Percentiles rank a stretch among this genome's conserved stretches.
Conservation (phyloP, 2,329 filamentous ascomycete genomes). For the Xylariomycetidae sp. region DNA sequence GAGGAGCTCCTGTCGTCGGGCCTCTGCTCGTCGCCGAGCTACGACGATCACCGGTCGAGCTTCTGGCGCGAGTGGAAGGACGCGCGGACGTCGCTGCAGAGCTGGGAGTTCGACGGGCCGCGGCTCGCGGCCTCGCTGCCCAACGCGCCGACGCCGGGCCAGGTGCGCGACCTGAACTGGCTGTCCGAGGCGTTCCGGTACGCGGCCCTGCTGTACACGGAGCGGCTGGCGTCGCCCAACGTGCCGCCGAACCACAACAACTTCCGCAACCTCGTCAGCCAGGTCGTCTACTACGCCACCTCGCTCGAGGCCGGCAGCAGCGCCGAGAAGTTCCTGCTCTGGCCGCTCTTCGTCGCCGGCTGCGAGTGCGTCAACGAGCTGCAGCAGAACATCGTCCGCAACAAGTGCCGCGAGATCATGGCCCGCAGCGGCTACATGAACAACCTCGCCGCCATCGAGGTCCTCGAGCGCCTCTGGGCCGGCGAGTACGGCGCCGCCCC, state of each 20-base stretch:
- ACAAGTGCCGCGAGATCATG: slow-evolving; percentile 81
- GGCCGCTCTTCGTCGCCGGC: slow-evolving; percentile 87
- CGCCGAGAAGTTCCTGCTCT: slow-evolving; percentile 84
- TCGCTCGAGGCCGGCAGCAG: slow-evolving; percentile 67
- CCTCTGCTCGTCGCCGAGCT: slow-evolving; percentile 37
- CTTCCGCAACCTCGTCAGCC: slow-evolving; percentile 78
- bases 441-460: slow-evolving; percentile 79
- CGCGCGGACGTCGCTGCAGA: slow-evolving; percentile 68
- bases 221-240: slow-evolving; percentile 75
- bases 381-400: slow-evolving; percentile 73
- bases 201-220: slow-evolving; percentile 82
- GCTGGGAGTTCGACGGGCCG: slow-evolving; percentile 69
- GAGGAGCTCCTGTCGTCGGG: slow-evolving; percentile 45
- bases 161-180: slow-evolving; percentile 70
- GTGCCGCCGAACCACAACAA: slow-evolving; percentile 68
- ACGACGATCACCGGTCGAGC: slow-evolving; percentile 56
- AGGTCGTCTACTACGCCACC: slow-evolving; percentile 78
- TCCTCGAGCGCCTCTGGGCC: slow-evolving; percentile 80
- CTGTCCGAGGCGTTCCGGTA: slow-evolving; percentile 90
- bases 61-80: slow-evolving; percentile 89
- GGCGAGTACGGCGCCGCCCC: no score
- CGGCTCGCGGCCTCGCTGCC: slow-evolving; percentile 48
- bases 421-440: slow-evolving; percentile 89
- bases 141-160: slow-evolving; percentile 47
- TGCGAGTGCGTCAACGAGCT: slow-evolving; percentile 81